Percentiles rank a stretch among this genome's conserved stretches.
These are phyloP conservation scores for Bipolaris zeicola DNA, from an alignment of 2,329 filamentous ascomycete species.

Conservation along the genomic window DNA sequence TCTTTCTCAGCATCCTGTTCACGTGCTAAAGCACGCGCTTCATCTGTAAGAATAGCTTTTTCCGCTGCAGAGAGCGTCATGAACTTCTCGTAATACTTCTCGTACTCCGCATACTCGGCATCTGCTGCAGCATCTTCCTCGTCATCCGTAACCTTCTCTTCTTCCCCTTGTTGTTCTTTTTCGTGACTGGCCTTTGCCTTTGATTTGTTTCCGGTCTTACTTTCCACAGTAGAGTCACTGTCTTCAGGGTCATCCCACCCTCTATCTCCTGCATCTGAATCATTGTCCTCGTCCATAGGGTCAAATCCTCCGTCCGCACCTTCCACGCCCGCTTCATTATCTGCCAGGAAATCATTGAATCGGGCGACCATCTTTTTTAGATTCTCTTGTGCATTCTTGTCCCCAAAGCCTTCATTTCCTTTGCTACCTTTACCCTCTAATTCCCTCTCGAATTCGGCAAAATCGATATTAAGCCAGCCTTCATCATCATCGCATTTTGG, in stretches of 20 bases:
- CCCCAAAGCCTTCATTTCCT: slow-evolving; percentile 58
- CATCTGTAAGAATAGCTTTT: slow-evolving; percentile 41
- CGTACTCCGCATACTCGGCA: slow-evolving; percentile 71
- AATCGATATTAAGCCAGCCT: slow-evolving; percentile 90
- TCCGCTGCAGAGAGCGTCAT: slow-evolving; percentile 68
- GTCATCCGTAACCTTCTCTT: slow-evolving; percentile 33
- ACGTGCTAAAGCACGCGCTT: slow-evolving; percentile 43
- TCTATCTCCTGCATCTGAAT: slow-evolving; percentile 55
- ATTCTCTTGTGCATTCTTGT: slow-evolving; percentile 72
- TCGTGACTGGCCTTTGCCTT: slow-evolving; percentile 66
- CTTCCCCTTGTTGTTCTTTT: slow-evolving; percentile 15
- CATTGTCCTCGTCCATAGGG: slow-evolving; percentile 71
- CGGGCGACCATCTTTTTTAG: slow-evolving; percentile 88
- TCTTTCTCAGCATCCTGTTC: slow-evolving; percentile 50
- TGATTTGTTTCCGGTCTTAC: slow-evolving; percentile 45
- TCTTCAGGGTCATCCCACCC: slow-evolving; percentile 52
- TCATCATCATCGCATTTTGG: slow-evolving; percentile 77
- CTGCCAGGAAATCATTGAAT: slow-evolving; percentile 91
- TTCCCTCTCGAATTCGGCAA: slow-evolving; percentile 84
- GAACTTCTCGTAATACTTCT: slow-evolving; percentile 81
- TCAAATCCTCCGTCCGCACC: slow-evolving; percentile 69
- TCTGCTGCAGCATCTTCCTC: slow-evolving; percentile 64
- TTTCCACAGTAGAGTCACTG: slow-evolving; percentile 45
- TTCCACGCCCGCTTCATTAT: slow-evolving; percentile 79
- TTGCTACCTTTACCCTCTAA: slow-evolving; percentile 58